phyloP scores from a whole-genome alignment of 371 early-diverging fungal species.

The Batkoa obscura region DNA sequence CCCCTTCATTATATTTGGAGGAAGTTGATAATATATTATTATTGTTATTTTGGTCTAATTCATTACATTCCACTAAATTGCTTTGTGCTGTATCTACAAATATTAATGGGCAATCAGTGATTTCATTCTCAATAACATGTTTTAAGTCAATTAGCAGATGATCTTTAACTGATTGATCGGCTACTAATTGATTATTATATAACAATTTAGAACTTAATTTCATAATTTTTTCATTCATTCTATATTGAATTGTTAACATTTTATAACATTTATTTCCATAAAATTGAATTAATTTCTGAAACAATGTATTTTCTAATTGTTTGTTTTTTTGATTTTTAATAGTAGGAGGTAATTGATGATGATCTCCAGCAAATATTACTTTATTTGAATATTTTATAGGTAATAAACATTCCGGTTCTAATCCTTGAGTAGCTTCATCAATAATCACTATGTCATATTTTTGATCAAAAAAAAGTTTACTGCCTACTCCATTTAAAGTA shows the following conservation, averaged over 20 bases:
- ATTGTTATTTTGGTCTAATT: conserved; percentile 14
- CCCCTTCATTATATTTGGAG: conserved; percentile 42
- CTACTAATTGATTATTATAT: conserved; percentile 37
- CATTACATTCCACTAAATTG: conserved; percentile 31
- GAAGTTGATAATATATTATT: too few relatives aligned
- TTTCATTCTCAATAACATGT: conserved; percentile 20
- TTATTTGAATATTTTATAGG: conserved; percentile 55
- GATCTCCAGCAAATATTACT: conserved; percentile 88
- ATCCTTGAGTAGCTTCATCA: conserved; percentile 86
- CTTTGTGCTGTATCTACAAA: conserved; percentile 59
- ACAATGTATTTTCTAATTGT: conserved; percentile 34
- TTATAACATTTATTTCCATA: conserved; percentile 32
- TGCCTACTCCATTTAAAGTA: conserved; percentile 39
- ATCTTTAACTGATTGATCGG: conserved; percentile 37
- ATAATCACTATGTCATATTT: conserved; percentile 83
- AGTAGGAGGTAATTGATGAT: conserved; percentile 79
- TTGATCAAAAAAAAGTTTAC: conserved; percentile 25
- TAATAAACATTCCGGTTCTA: conserved; percentile 85
- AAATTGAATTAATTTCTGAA: conserved; percentile 42
- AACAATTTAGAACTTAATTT: conserved; percentile 42
- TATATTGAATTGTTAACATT: conserved; percentile 67
- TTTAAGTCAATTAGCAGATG: conserved; percentile 45
- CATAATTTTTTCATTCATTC: conserved; percentile 76
- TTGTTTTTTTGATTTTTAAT: conserved; percentile 25
- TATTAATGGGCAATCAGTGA: conserved; percentile 36